Percentiles rank a stretch among this genome's conserved stretches.
Conservation (phyloP, 495 filamentous ascomycete species). For the Aspergillus nanangensis region DNA sequence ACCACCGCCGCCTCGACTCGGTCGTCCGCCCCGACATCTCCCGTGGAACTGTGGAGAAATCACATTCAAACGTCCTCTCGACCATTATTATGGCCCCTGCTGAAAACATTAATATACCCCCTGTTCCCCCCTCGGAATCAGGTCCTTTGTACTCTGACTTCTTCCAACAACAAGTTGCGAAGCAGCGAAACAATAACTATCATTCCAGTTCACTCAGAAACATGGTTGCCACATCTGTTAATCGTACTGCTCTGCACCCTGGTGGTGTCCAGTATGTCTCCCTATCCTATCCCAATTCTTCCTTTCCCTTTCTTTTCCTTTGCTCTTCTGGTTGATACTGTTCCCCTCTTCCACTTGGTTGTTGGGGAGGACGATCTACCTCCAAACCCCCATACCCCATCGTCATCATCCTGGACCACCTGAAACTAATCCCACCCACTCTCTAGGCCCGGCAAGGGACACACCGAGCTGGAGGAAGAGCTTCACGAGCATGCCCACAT, state of each 20-base stretch:
- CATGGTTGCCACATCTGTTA: constrained; percentile 76
- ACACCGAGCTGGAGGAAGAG: constrained; percentile 96
- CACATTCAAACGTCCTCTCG: constrained; percentile 25
- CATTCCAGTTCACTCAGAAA: constrained; percentile 54
- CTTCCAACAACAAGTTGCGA: constrained; percentile 53
- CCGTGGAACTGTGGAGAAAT: constrained; percentile 44
- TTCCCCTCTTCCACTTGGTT: background rate
- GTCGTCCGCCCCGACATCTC: constrained; percentile 38
- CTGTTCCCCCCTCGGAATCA: constrained; percentile 38
- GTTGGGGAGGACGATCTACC: no score
- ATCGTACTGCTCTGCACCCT: constrained; percentile 87
- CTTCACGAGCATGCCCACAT: constrained; percentile 98
- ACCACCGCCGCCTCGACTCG: constrained; percentile 34
- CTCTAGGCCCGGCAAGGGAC: constrained; percentile 69
- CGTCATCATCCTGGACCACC: background rate
- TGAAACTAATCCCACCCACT: constrained; percentile 27
- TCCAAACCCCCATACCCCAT: no score
- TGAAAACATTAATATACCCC: constrained; percentile 45
- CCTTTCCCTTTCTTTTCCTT: background rate
- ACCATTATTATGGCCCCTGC: constrained; percentile 33
- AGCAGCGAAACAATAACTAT: constrained; percentile 60
- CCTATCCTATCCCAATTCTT: constrained; percentile 12
- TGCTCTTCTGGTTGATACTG: background rate
- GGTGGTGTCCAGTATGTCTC: constrained; percentile 80
- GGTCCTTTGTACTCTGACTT: constrained; percentile 54